A percentile compares a stretch with the other conserved stretches of the same genome.
phyloP scores from a whole-genome alignment of 345 rosid genomes.

The Heritiera littoralis region DNA sequence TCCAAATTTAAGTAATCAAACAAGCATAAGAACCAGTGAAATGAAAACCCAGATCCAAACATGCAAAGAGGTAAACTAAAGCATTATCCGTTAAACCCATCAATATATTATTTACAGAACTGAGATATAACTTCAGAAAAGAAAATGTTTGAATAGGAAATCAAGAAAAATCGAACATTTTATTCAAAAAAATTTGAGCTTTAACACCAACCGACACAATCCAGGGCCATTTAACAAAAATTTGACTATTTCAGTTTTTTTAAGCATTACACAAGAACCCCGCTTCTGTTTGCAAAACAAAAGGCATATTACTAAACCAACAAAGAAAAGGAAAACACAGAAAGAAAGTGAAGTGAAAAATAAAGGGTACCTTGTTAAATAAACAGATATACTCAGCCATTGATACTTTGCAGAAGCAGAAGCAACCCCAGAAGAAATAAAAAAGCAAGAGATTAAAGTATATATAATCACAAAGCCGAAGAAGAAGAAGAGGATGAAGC shows the following conservation, averaged over 20 bases:
- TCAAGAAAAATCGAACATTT: slow-evolving; percentile 11
- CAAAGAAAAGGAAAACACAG: neutral
- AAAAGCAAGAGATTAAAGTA: neutral
- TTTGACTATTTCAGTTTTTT: neutral
- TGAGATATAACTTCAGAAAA: slow-evolving; percentile 20
- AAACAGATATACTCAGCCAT: slow-evolving; percentile 74
- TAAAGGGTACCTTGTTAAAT: slow-evolving; percentile 49
- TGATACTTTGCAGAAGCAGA: slow-evolving; percentile 36
- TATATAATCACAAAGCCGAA: neutral
- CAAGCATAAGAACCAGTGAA: neutral
- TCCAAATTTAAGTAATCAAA: neutral
- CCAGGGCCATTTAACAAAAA: slow-evolving; percentile 7
- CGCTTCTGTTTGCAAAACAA: neutral
- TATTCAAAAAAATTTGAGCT: neutral
- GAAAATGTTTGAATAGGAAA: slow-evolving; percentile 19
- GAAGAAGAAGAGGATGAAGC: neutral
- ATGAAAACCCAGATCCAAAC: slow-evolving; percentile 19
- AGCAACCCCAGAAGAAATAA: slow-evolving; percentile 14
- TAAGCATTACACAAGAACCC: neutral
- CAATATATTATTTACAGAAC: neutral
- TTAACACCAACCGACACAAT: neutral
- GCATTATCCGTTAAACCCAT: slow-evolving; percentile 15
- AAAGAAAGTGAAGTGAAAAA: neutral
- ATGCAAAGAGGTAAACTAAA: slow-evolving; percentile 12
- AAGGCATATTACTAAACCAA: neutral